Evolutionary conservation across 331 rosid species (phyloP).

Genomic region (Cydonia oblonga): DNA sequence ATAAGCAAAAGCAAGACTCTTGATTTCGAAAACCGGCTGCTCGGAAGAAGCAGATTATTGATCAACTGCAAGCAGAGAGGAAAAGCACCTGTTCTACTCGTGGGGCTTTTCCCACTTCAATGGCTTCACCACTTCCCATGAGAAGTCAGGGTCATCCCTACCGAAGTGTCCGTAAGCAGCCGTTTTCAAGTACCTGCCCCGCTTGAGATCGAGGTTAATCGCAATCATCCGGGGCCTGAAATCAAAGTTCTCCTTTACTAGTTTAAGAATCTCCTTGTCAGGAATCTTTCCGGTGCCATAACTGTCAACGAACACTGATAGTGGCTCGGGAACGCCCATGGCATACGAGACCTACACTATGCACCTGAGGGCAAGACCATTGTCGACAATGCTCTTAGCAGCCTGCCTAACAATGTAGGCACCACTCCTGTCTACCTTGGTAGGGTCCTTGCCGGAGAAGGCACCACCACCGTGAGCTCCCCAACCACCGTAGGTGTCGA

Average conservation of each 20-base stretch:
- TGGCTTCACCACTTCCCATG: slow-evolving; percentile 43
- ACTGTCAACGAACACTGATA: slow-evolving; percentile 36
- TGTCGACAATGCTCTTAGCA: slow-evolving; percentile 33
- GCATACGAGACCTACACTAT: slow-evolving; percentile 43
- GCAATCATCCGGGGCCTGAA: slow-evolving; percentile 49
- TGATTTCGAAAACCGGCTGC: not conserved
- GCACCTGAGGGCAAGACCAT: slow-evolving; percentile 41
- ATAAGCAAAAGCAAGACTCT: not conserved
- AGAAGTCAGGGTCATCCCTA: slow-evolving; percentile 32
- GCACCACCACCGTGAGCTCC: slow-evolving; percentile 39
- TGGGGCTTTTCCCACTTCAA: slow-evolving; percentile 28
- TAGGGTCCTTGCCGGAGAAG: slow-evolving; percentile 34
- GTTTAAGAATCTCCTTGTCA: slow-evolving; percentile 36
- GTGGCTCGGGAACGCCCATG: slow-evolving; percentile 40
- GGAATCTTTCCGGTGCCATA: slow-evolving; percentile 37
- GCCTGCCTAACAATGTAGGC: slow-evolving; percentile 39
- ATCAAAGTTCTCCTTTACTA: slow-evolving; percentile 38
- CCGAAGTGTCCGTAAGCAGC: slow-evolving; percentile 37
- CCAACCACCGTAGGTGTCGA: slow-evolving; percentile 39
- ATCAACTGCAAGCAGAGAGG: not conserved
- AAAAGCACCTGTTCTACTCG: slow-evolving; percentile 2
- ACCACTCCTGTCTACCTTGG: slow-evolving; percentile 34
- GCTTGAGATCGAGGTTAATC: slow-evolving; percentile 31
- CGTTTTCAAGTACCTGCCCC: slow-evolving; percentile 40
- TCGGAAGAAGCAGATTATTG: not conserved